Percentiles rank a stretch among this genome's conserved stretches.
phyloP scores from a whole-genome alignment of 768 basidiomycete genomes.

The Boletus sensibilis region DNA sequence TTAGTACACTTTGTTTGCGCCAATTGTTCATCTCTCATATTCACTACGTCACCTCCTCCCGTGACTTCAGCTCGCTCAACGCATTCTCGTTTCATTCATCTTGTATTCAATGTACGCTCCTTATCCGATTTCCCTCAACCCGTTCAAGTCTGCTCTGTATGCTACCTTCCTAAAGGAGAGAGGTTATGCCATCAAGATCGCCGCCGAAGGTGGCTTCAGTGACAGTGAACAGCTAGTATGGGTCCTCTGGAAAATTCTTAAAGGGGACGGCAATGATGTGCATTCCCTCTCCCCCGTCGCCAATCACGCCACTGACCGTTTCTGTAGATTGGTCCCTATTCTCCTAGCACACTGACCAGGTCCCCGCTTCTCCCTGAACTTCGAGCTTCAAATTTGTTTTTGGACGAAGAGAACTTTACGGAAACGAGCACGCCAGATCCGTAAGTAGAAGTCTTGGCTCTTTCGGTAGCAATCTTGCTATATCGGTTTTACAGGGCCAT shows the following conservation, averaged over 20 bases:
- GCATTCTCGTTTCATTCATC: slow-evolving; percentile 78
- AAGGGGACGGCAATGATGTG: slow-evolving; percentile 80
- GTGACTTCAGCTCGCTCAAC: slow-evolving; percentile 55
- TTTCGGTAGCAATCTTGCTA: slow-evolving; percentile 12
- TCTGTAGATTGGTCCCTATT: slow-evolving; percentile 76
- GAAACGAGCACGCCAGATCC: slow-evolving; percentile 45
- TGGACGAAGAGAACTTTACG: slow-evolving; percentile 61
- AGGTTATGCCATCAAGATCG: slow-evolving; percentile 52
- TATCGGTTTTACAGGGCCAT: slow-evolving; percentile 20
- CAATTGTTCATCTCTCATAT: slow-evolving; percentile 17
- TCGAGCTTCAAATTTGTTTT: slow-evolving; percentile 65
- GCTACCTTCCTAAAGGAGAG: slow-evolving; percentile 68
- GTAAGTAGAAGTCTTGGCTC: slow-evolving; percentile 31
- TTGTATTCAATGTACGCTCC: slow-evolving; percentile 79
- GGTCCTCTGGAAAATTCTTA: slow-evolving; percentile 85
- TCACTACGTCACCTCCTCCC: slow-evolving; percentile 10
- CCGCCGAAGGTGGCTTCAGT: slow-evolving; percentile 48
- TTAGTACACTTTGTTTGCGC: slow-evolving; percentile 33
- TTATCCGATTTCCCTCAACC: slow-evolving; percentile 76
- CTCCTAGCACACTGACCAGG: slow-evolving; percentile 68
- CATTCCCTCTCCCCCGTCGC: not conserved
- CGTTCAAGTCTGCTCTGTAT: slow-evolving; percentile 73
- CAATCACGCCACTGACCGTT: slow-evolving; percentile 1
- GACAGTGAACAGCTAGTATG: slow-evolving; percentile 78
- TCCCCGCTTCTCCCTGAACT: slow-evolving; percentile 76